These are phyloP conservation scores for Lepidium aucheri DNA, from an alignment of 345 rosid species.

Conservation along the genomic window DNA sequence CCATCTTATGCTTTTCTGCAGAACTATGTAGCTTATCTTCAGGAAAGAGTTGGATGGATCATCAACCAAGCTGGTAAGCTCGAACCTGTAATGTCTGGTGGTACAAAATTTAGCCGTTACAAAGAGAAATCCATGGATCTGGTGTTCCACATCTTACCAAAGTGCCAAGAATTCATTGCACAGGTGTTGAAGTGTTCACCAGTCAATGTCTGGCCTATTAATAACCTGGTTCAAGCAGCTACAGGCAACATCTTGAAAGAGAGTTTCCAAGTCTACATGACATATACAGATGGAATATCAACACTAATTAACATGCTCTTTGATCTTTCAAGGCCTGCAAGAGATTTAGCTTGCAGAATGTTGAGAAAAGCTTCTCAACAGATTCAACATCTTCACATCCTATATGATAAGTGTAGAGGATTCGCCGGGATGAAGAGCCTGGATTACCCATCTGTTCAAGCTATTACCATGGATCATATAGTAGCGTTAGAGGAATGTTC, in stretches of 20 bases:
- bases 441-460: constrained; percentile 62
- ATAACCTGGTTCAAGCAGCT: constrained; percentile 51
- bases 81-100: constrained; percentile 49
- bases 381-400: constrained; percentile 36
- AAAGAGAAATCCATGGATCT: constrained; percentile 44
- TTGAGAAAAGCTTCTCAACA: constrained; percentile 56
- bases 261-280: constrained; percentile 68
- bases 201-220: constrained; percentile 1
- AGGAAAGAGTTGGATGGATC: constrained; percentile 74
- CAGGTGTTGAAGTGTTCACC: constrained; percentile 57
- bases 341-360: constrained; percentile 55
- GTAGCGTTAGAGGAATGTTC: constrained; percentile 50
- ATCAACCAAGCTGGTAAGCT: constrained; percentile 84
- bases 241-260: constrained; percentile 65
- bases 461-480: constrained; percentile 49
- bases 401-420: constrained; percentile 52
- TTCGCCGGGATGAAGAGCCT: constrained; percentile 40
- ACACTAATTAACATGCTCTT: constrained; percentile 49
- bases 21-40: constrained; percentile 58
- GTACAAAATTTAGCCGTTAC: constrained; percentile 34
- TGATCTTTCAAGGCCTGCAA: constrained; percentile 54
- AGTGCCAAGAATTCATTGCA: constrained; percentile 54
- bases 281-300: constrained; percentile 44
- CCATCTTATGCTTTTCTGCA: constrained; percentile 38
- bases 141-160: constrained; percentile 56